A percentile compares a stretch with the other conserved stretches of the same genome.
Conservation (phyloP, 768 basidiomycete species). For the Albatrellus ellisii region DNA sequence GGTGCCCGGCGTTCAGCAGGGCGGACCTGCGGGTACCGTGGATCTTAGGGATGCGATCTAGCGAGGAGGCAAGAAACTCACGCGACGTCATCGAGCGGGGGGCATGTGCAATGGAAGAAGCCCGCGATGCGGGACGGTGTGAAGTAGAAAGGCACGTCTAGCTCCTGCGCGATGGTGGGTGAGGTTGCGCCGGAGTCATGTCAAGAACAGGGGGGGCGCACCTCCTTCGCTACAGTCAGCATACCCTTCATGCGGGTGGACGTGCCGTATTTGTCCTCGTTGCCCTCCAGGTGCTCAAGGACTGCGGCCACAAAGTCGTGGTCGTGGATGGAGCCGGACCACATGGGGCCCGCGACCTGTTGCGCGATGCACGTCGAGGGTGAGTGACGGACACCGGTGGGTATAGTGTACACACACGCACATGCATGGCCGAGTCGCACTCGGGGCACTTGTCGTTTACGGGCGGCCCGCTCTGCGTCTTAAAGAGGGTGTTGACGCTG, state of each 20-base stretch:
- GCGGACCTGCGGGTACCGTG: constrained; percentile 49
- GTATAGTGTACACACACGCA: constrained; percentile 22
- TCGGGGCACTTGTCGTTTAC: constrained; percentile 63
- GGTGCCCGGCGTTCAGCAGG: constrained; percentile 73
- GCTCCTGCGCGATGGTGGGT: constrained; percentile 37
- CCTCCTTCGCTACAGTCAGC: constrained; percentile 84
- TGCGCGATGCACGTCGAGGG: background rate
- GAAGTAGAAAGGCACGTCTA: constrained; percentile 73
- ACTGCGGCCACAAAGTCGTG: constrained; percentile 60
- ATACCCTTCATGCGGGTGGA: constrained; percentile 85
- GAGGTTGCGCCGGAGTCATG: background rate
- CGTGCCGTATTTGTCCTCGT: constrained; percentile 62
- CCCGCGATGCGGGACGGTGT: constrained; percentile 71
- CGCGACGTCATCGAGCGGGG: constrained; percentile 64
- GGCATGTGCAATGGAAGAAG: constrained; percentile 70
- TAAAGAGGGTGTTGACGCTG: constrained; percentile 51
- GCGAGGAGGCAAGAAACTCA: constrained; percentile 25
- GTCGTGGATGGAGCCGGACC: constrained; percentile 84
- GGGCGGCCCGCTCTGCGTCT: constrained; percentile 57
- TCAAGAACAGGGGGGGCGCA: constrained; percentile 20
- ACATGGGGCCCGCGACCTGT: constrained; percentile 92
- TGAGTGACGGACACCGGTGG: background rate
- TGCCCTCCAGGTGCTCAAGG: constrained; percentile 53
- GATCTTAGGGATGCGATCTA: background rate
- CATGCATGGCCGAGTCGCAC: constrained; percentile 68